Evolutionary conservation across 495 filamentous ascomycete species (phyloP).

Genomic region (Aspergillus olivimuriae): DNA sequence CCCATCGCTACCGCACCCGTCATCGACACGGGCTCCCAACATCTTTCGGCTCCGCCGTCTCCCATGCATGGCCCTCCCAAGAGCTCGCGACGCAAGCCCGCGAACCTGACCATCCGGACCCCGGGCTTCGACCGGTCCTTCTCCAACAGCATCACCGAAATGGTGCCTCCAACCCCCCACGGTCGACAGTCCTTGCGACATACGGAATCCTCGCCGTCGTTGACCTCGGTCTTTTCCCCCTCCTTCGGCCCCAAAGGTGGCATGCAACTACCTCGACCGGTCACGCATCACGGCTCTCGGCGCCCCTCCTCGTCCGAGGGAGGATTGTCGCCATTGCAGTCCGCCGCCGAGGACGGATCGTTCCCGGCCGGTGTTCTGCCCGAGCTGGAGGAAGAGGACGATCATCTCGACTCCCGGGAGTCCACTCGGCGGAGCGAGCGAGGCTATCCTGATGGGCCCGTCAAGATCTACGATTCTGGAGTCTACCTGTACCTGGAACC

Average conservation of each 20-base stretch:
- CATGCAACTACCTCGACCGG: slow-evolving; percentile 55
- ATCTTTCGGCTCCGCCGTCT: slow-evolving; percentile 70
- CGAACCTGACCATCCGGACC: slow-evolving; percentile 64
- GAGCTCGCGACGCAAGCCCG: slow-evolving; percentile 68
- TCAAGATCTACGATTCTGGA: slow-evolving; percentile 88
- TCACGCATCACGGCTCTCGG: slow-evolving; percentile 29
- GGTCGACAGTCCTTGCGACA: slow-evolving; percentile 59
- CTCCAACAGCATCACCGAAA: slow-evolving; percentile 26
- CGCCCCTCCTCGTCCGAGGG: slow-evolving; percentile 22
- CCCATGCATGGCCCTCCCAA: slow-evolving; percentile 74
- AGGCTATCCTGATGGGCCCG: slow-evolving; percentile 87
- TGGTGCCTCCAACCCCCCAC: slow-evolving; percentile 47
- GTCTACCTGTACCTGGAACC: slow-evolving; percentile 91
- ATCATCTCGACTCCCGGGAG: slow-evolving; percentile 66
- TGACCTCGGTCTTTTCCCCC: slow-evolving; percentile 53
- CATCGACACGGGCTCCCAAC: slow-evolving; percentile 36
- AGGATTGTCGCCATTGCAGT: slow-evolving; percentile 21
- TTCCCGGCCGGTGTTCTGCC: slow-evolving; percentile 25
- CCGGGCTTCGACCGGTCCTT: slow-evolving; percentile 45
- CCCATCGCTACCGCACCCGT: slow-evolving; percentile 46
- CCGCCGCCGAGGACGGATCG: slow-evolving; percentile 20
- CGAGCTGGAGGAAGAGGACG: slow-evolving; percentile 65
- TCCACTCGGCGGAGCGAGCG: slow-evolving; percentile 57
- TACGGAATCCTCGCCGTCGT: slow-evolving; percentile 62
- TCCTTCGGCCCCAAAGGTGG: slow-evolving; percentile 53